Evolutionary conservation across 257 asterid genomes (phyloP).

Genomic region (Knoxia roxburghii): DNA sequence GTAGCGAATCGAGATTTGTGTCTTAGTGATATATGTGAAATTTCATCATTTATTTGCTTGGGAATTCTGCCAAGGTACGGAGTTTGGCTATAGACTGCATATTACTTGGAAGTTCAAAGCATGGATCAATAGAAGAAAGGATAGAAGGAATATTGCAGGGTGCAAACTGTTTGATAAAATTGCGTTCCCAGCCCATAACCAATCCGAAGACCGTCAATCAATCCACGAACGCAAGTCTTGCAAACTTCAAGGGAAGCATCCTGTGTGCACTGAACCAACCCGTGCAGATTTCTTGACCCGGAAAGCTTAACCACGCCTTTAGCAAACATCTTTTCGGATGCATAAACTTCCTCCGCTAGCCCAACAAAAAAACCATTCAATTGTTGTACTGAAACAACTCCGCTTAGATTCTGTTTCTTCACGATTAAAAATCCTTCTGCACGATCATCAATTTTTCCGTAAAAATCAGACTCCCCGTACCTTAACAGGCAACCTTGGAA

Average conservation of each 20-base stretch:
- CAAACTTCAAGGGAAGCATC: background rate
- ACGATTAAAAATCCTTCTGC: background rate
- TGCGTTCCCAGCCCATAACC: constrained; percentile 3
- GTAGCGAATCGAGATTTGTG: no score
- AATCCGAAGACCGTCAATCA: background rate
- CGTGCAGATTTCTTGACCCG: background rate
- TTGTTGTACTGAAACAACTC: background rate
- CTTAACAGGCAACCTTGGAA: background rate
- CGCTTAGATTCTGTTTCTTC: background rate
- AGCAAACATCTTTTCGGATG: background rate
- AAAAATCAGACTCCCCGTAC: background rate
- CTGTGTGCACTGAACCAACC: constrained; percentile 3
- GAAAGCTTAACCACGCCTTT: background rate
- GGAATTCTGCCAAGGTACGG: no score
- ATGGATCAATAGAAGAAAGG: no score
- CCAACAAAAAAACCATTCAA: background rate
- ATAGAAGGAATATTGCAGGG: background rate
- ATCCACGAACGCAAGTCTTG: background rate
- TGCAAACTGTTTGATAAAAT: background rate
- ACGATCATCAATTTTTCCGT: background rate
- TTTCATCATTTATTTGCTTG: no score
- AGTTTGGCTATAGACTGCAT: no score
- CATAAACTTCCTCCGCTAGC: background rate
- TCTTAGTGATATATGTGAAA: no score
- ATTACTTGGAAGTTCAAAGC: no score